Conservation (phyloP, 164 flowering plant genomes). For the Magnolia sinica region DNA sequence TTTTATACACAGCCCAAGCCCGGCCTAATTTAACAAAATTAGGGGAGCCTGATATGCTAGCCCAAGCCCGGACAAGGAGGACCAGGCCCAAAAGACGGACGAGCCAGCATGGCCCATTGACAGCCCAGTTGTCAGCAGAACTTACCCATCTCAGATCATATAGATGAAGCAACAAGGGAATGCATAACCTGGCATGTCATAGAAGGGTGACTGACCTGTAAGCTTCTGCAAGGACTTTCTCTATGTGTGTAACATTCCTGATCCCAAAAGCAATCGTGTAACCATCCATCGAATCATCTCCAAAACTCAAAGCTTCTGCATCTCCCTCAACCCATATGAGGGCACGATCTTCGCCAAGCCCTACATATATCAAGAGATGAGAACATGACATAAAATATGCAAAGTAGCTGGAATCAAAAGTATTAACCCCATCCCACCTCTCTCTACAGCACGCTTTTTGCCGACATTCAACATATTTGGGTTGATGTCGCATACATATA, state of each 20-base stretch:
- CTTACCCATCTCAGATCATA: not conserved
- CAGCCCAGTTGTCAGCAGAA: too few species aligned
- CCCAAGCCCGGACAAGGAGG: too few species aligned
- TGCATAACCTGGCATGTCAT: not conserved
- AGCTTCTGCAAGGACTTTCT: constrained; percentile 87
- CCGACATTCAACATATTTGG: constrained; percentile 93
- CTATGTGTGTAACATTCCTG: constrained; percentile 96
- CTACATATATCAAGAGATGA: constrained; percentile 27
- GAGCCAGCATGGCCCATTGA: too few species aligned
- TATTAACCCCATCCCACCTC: constrained; percentile 47
- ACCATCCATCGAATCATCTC: constrained; percentile 86
- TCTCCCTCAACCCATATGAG: constrained; percentile 94
- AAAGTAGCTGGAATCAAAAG: not conserved
- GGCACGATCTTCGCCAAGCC: constrained; percentile 54
- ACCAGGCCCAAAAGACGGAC: too few species aligned
- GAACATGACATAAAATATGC: not conserved
- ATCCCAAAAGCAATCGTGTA: constrained; percentile 99
- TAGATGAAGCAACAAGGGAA: not conserved
- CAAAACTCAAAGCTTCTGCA: constrained; percentile 89
- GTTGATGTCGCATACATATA: constrained; percentile 92
- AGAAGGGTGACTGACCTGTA: constrained; percentile 44
- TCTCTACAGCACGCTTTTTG: constrained; percentile 71
- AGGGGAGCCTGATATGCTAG: too few species aligned
- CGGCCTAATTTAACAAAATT: too few species aligned
- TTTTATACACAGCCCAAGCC: too few species aligned